Evolutionary conservation across 139 green algal species (phyloP), one percentile per base, ranked within the genome.

Genomic region (Parachlorella kessleri): DNA sequence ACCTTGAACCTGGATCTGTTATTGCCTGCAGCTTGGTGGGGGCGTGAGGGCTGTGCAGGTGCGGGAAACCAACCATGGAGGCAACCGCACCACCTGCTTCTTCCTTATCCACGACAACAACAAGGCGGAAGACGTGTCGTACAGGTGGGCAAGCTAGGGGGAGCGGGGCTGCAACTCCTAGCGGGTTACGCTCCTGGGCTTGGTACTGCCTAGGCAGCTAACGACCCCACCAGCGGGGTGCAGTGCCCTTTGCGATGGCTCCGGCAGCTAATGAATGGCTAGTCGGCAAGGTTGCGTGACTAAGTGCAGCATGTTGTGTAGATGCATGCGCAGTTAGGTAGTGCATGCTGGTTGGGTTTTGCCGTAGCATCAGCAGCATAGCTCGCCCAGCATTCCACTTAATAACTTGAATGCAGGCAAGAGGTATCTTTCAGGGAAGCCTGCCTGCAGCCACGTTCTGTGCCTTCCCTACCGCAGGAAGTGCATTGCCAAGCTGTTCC

Each of bases 71-170:
- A 48, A 79, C 36, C 53, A 72, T 23, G 63, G 59, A 28, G 79
- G 83, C 6, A 5, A 28, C 33, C 35, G 66, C 26, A 79, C 86
- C 66, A 32, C 28, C 18, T 93, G 90, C 63, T 93, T 93, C 68
- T 84, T 86, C 73, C 79, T 88, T 0, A 41, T 92, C 8, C 90
- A 87, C 54, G 81, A 81, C 8, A 88, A 95, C 78, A 89, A 90
- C 79, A 87, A 7, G 9, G 33, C 72, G 0, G 92, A 96, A 80
- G 92, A 96, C 84, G 93, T 96, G 53, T 91, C 82, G 6, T 94
- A 93, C 84, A 66, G 54, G 55, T 64, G 48, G 48, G n/a, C n/a
- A n/a, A n/a, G n/a, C n/a, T n/a, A n/a, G n/a, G n/a, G n/a, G n/a
- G n/a, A n/a, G n/a, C n/a, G n/a, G n/a, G n/a, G n/a, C n/a, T n/a